phyloP scores from a whole-genome alignment of 441 rosid species.

The Kokia cookei region DNA sequence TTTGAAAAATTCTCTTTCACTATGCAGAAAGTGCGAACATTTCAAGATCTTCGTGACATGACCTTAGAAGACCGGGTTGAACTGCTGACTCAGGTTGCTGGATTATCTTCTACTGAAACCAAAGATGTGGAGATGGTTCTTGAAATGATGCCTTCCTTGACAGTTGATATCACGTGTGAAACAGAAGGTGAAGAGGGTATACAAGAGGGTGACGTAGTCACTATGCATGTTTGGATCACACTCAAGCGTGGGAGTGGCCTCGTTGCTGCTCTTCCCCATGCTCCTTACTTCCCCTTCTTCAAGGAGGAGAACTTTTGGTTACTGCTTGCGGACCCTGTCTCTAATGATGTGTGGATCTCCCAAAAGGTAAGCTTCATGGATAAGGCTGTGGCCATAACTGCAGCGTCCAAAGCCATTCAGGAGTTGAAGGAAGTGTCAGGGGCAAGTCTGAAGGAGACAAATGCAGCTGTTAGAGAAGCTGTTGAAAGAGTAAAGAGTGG shows the following conservation, averaged over 20 bases:
- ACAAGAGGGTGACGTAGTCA: constrained; percentile 89
- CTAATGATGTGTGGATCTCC: constrained; percentile 88
- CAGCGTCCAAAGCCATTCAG: constrained; percentile 87
- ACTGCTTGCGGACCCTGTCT: constrained; percentile 72
- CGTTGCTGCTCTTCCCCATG: constrained; percentile 81
- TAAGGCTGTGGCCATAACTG: constrained; percentile 68
- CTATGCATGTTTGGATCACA: constrained; percentile 83
- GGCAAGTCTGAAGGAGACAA: constrained; percentile 36
- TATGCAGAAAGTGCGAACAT: constrained; percentile 85
- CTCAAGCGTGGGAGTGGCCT: constrained; percentile 83
- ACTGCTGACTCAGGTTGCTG: constrained; percentile 68
- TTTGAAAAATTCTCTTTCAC: constrained; percentile 1
- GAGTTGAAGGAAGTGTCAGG: constrained; percentile 92
- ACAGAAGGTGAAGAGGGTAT: constrained; percentile 99
- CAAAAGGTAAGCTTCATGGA: constrained; percentile 97
- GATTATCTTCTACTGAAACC: constrained; percentile 62
- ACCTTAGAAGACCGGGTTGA: constrained; percentile 58
- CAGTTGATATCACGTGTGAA: constrained; percentile 79
- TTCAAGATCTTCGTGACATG: constrained; percentile 82
- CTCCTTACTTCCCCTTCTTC: constrained; percentile 81
- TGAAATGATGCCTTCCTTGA: constrained; percentile 91
- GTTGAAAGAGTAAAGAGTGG: constrained; percentile 4
- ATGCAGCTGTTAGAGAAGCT: constrained; percentile 25
- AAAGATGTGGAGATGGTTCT: constrained; percentile 79
- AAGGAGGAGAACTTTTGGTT: constrained; percentile 98